Evolutionary conservation across 257 asterid species (phyloP).

Genomic region (Solanum clarkiae): DNA sequence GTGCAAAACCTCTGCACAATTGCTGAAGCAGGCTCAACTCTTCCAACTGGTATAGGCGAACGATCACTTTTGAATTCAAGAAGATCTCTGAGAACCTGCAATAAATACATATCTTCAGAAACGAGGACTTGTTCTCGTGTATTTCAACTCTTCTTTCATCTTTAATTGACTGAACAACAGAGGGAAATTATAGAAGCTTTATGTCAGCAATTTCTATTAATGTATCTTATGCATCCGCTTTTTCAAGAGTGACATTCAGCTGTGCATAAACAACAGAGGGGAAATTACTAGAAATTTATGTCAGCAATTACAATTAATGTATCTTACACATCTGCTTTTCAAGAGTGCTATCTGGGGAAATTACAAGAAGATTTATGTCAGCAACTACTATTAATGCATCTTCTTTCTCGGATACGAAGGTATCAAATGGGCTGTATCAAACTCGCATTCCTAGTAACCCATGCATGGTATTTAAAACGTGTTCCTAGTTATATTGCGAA

Average conservation of each 20-base stretch:
- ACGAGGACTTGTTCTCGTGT: not conserved
- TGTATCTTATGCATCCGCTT: not conserved
- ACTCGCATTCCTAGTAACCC: no score
- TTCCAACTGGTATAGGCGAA: slow-evolving; percentile 89
- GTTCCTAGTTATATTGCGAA: no score
- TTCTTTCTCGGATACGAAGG: no score
- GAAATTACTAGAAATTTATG: not conserved
- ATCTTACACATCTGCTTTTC: not conserved
- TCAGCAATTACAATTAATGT: not conserved
- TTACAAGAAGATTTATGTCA: not conserved
- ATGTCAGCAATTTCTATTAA: not conserved
- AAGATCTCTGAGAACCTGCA: slow-evolving; percentile 96
- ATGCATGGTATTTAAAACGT: no score
- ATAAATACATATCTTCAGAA: not conserved
- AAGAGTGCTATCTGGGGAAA: not conserved
- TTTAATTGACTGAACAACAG: not conserved
- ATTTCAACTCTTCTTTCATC: not conserved
- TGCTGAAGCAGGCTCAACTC: slow-evolving; percentile 81
- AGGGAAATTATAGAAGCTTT: not conserved
- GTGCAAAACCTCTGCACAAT: slow-evolving; percentile 96
- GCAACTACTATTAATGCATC: not conserved
- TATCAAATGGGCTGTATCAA: no score
- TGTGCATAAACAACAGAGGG: not conserved
- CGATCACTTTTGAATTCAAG: slow-evolving; percentile 78
- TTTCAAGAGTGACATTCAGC: not conserved